Evolutionary conservation across 1,284 basidiomycete species (phyloP), one percentile per base, ranked within the genome.

Genomic region (Marasmius sp.): DNA sequence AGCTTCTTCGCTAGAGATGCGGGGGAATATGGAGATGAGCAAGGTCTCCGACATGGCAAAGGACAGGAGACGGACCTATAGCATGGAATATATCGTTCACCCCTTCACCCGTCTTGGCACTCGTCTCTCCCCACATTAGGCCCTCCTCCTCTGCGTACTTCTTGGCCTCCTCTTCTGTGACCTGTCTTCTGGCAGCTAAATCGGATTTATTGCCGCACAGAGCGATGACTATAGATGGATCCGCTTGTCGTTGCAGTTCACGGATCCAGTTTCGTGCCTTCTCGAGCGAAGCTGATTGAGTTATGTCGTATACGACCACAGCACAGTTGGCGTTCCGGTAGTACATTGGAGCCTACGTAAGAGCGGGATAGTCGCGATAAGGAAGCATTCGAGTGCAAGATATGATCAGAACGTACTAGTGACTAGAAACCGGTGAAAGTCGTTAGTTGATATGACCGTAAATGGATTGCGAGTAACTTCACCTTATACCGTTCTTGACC

Each of bases 191-290:
- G 9, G 88, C 89, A 43, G 87, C 84, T 54, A 98, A 80, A 77
- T 98, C 96, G 14, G 88, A 79, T 81, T 98, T 98, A 84, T 98
- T 98, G 58, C 96, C 96, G 61, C 95, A 97, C 33, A 98, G 86
- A 50, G 95, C 93, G 72, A 97, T 96, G 68, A 96, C 88, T 79
- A 98, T 98, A 59, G 92, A 94, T 33, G 96, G 95, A 74, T 98
- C 97, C 49, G 96, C 96, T 79, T 98, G 96, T 62, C 96, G 92
- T 75, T 98, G 95, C 10, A 98, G 87, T 76, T 98, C 96, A 63
- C 93, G 87, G 69, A 98, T 97, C 96, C 96, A 98, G 67, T 92
- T 91, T 70, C 93, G 93, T 51, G 96, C 96, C 78, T 98, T 98
- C 80, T 98, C 95, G 62, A 98, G 87, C 8, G 96, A 89, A 47